phyloP scores from a whole-genome alignment of 306 rosid species.

The Nissolia schottii region DNA sequence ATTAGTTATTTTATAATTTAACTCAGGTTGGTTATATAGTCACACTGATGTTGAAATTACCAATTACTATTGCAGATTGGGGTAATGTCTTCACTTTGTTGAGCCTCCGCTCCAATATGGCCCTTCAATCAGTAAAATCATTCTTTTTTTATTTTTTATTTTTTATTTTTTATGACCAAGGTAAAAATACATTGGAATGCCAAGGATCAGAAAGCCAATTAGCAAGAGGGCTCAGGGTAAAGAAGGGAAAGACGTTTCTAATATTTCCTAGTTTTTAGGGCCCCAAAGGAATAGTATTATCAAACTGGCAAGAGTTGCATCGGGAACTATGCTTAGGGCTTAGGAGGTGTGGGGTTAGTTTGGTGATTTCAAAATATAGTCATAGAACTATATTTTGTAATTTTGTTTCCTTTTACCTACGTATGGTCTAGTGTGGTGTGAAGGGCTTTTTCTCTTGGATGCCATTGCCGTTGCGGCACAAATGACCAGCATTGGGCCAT shows the following conservation, averaged over 20 bases:
- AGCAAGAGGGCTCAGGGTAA: neutral
- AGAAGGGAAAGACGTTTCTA: neutral
- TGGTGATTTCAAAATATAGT: conserved; percentile 3
- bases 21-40: neutral
- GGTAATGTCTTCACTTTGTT: conserved; percentile 20
- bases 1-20: neutral
- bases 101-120: conserved; percentile 29
- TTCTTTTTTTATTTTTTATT: too few species aligned
- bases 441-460: neutral
- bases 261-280: neutral
- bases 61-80: conserved; percentile 10
- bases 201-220: conserved; percentile 2
- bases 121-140: neutral
- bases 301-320: neutral
- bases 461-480: conserved; percentile 24
- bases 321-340: neutral
- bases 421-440: neutral
- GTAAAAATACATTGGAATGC: conserved; percentile 12
- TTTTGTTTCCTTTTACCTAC: neutral
- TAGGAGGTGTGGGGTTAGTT: neutral
- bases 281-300: neutral
- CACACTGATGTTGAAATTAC: neutral
- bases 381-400: conserved; percentile 1
- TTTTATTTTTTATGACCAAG: neutral
- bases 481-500: neutral